A percentile compares a stretch with the other conserved stretches of the same genome.
Conservation (phyloP, 2,329 filamentous ascomycete species). For the Colletotrichum neosansevieriae region DNA sequence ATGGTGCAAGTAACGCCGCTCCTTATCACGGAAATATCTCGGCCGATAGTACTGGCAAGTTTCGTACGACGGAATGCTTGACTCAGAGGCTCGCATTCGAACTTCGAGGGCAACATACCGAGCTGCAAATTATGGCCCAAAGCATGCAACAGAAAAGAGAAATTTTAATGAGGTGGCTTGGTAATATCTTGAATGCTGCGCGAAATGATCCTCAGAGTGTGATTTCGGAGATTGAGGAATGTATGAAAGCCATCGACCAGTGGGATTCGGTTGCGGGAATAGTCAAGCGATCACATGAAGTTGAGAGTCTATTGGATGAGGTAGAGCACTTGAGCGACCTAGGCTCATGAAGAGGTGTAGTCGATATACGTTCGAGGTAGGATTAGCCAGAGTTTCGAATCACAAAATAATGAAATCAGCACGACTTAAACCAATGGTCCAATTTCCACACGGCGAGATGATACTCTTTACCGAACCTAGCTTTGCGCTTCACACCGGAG, state of each 20-base stretch:
- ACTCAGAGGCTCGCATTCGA: neutral
- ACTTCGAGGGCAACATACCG: slow-evolving; percentile 2
- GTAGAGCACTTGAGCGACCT: neutral
- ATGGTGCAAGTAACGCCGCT: neutral
- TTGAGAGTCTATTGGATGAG: neutral
- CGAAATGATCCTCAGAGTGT: neutral
- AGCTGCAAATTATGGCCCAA: neutral
- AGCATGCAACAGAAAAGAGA: neutral
- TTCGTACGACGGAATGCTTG: neutral
- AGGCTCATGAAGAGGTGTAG: too few species aligned
- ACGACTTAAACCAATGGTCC: too few species aligned
- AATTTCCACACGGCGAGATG: too few species aligned
- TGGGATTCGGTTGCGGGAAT: neutral
- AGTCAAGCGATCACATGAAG: neutral
- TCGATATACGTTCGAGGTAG: too few species aligned
- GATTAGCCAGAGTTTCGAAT: too few species aligned
- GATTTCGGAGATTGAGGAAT: neutral
- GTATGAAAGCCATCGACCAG: neutral
- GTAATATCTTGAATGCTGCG: neutral
- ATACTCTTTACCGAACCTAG: too few species aligned
- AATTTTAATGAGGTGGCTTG: neutral
- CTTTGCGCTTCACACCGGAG: too few species aligned
- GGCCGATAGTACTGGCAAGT: too few species aligned
- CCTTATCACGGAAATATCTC: neutral
- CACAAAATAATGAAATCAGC: too few species aligned